These are phyloP conservation scores for Didymella lethalis DNA, from an alignment of 2,329 filamentous ascomycete species.

Conservation along the genomic window DNA sequence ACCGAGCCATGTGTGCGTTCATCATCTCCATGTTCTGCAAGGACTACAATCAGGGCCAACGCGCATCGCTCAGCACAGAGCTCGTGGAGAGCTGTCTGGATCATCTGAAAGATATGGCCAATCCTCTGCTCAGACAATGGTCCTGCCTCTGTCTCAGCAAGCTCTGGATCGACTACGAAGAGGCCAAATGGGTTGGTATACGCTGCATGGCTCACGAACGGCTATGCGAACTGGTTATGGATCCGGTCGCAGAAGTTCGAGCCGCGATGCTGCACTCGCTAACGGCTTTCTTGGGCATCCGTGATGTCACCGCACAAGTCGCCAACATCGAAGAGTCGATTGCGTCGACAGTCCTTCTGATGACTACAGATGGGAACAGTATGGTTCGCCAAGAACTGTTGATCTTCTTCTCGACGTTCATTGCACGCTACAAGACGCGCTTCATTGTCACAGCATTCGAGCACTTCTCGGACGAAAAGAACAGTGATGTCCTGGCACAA, in stretches of 20 bases:
- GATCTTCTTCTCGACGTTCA: constrained; percentile 92
- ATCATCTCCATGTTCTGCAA: constrained; percentile 98
- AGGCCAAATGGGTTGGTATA: constrained; percentile 97
- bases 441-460: constrained; percentile 93
- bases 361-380: constrained; percentile 92
- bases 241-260: constrained; percentile 89
- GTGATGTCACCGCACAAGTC: constrained; percentile 89
- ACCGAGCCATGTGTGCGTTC: constrained; percentile 98
- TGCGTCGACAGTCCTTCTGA: constrained; percentile 85
- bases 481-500: constrained; percentile 23
- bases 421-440: constrained; percentile 88
- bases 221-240: constrained; percentile 80
- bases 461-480: constrained; percentile 81
- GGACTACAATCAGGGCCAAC: constrained; percentile 88
- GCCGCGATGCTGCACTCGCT: constrained; percentile 93
- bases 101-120: constrained; percentile 85
- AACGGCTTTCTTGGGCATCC: constrained; percentile 92
- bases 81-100: constrained; percentile 87
- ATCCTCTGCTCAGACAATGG: constrained; percentile 91
- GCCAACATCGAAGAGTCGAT: constrained; percentile 90
- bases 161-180: constrained; percentile 87
- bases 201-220: constrained; percentile 83
- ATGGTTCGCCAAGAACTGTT: constrained; percentile 93
- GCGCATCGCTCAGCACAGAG: constrained; percentile 87
- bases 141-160: constrained; percentile 95